phyloP scores from a whole-genome alignment of 1,139 yeast species.

The Arxiozyma slooffiae region DNA sequence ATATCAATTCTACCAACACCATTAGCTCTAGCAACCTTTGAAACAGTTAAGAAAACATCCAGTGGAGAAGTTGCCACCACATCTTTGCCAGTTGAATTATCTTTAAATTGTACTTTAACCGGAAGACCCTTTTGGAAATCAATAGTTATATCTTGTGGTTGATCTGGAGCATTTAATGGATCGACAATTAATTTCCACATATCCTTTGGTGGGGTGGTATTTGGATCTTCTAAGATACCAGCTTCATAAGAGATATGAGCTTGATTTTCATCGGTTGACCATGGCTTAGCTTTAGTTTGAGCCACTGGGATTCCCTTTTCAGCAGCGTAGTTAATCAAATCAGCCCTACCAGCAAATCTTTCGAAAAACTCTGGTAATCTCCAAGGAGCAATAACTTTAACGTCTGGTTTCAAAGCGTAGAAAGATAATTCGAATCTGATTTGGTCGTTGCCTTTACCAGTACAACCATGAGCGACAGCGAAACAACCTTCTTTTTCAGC shows the following conservation, averaged over 20 bases:
- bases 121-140: conserved; percentile 85
- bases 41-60: conserved; percentile 84
- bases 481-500: conserved; percentile 97
- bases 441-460: conserved; percentile 99
- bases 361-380: conserved; percentile 91
- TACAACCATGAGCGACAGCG: conserved; percentile 97
- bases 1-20: conserved; percentile 99
- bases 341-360: conserved; percentile 96
- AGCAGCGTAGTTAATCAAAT: conserved; percentile 85
- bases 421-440: conserved; percentile 94
- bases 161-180: conserved; percentile 88
- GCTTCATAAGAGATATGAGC: conserved; percentile 99
- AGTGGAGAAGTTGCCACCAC: conserved; percentile 57
- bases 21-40: conserved; percentile 93
- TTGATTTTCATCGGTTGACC: conserved; percentile 98
- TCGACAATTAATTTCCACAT: conserved; percentile 99
- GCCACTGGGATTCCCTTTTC: conserved; percentile 85
- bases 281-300: conserved; percentile 96
- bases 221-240: conserved; percentile 96
- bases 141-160: conserved; percentile 80
- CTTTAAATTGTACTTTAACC: conserved; percentile 56
- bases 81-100: conserved; percentile 44
- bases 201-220: conserved; percentile 97
- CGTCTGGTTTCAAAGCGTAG: conserved; percentile 96
- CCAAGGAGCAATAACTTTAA: conserved; percentile 97